These are phyloP conservation scores for Aureobasidium sp. DNA, from an alignment of 2,329 filamentous ascomycete genomes.

Conservation along the genomic window DNA sequence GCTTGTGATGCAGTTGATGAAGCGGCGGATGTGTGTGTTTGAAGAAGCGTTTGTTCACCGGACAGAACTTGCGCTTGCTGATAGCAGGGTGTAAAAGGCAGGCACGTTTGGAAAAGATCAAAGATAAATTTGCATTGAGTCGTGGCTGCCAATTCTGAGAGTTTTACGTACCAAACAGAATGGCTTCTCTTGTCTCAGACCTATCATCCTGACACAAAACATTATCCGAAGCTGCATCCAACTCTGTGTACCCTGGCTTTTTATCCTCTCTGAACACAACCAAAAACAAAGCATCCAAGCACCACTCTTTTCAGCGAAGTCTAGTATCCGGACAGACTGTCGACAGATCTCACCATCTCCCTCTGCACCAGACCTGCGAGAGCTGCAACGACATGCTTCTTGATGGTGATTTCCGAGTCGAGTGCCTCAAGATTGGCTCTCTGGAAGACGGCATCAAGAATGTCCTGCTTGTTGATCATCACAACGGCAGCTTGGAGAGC, in stretches of 20 bases:
- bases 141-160: neutral
- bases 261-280: neutral
- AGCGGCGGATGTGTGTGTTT: neutral
- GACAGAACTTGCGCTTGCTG: neutral
- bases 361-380: conserved; percentile 2
- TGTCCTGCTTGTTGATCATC: neutral
- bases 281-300: too few species aligned
- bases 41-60: neutral
- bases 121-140: neutral
- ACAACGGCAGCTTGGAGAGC: neutral
- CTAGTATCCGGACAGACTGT: neutral
- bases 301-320: neutral
- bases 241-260: neutral
- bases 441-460: neutral
- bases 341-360: neutral
- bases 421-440: conserved; percentile 6
- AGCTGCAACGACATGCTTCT: conserved; percentile 4
- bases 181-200: neutral
- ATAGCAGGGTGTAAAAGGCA: neutral
- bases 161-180: neutral
- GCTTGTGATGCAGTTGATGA: neutral
- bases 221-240: neutral
- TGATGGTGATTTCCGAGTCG: neutral
- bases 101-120: neutral
- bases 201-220: neutral